Evolutionary conservation across 78 protist species (phyloP).

Genomic region (Dictyostelium intermedium): DNA sequence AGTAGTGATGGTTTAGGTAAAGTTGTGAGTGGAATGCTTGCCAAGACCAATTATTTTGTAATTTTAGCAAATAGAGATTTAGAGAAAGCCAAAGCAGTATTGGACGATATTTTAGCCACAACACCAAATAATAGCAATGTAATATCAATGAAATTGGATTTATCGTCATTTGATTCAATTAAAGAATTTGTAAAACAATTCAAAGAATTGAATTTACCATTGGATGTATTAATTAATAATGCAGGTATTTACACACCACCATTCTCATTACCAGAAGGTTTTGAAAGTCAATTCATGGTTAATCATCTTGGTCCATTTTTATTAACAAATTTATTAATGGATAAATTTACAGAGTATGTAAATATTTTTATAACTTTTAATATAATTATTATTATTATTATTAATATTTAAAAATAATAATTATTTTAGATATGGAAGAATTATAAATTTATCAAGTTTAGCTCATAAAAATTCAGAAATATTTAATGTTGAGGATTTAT

Average conservation of each 20-base stretch:
- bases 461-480: background rate
- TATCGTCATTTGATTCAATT: constrained; percentile 23
- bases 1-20: constrained; percentile 26
- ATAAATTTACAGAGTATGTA: background rate
- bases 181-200: constrained; percentile 34
- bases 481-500: constrained; percentile 20
- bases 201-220: background rate
- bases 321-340: constrained; percentile 39
- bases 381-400: too few relatives aligned
- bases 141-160: constrained; percentile 4
- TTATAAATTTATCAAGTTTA: background rate
- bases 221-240: constrained; percentile 51
- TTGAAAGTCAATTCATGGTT: constrained; percentile 11
- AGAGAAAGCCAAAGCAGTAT: background rate
- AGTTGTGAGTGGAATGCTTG: constrained; percentile 6
- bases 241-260: constrained; percentile 31
- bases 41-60: background rate
- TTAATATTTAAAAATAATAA: too few relatives aligned
- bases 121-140: background rate
- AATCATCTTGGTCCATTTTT: constrained; percentile 63
- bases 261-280: constrained; percentile 16
- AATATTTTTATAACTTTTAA: too few relatives aligned
- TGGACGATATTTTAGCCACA: background rate
- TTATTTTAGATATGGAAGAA: background rate
- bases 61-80: constrained; percentile 21